Percentiles rank a stretch among this genome's conserved stretches.
These are phyloP conservation scores for Neofusicoccum kwambonambiense DNA, from an alignment of 2,329 filamentous ascomycete genomes.

Conservation along the genomic window DNA sequence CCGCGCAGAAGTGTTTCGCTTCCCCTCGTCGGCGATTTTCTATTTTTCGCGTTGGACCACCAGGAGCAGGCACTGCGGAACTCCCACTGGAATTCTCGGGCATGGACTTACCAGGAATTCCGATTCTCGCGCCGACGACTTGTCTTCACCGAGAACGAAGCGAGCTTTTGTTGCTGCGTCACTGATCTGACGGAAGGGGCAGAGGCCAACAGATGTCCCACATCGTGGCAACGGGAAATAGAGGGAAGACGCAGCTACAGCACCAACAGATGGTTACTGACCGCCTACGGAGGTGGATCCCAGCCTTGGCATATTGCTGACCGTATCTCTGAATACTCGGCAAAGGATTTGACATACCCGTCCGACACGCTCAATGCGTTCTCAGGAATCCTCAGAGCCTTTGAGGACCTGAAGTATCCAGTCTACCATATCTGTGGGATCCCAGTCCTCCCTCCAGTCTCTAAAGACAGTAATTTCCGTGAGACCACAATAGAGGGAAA, in stretches of 20 bases:
- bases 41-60: background rate
- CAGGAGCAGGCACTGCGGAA: background rate
- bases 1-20: background rate
- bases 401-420: background rate
- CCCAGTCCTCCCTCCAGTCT: background rate
- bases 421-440: background rate
- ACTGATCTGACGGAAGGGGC: background rate
- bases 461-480: background rate
- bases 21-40: background rate
- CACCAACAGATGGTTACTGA: background rate
- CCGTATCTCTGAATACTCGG: background rate
- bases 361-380: background rate
- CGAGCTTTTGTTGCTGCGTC: background rate
- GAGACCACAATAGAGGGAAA: background rate
- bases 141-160: background rate
- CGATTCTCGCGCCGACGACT: background rate
- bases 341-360: background rate
- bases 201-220: background rate
- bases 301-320: background rate
- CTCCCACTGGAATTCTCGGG: background rate
- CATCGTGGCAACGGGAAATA: too few relatives aligned
- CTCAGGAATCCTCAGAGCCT: background rate
- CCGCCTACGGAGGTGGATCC: background rate
- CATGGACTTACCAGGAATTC: constrained; percentile 5
- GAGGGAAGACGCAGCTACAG: background rate